Evolutionary conservation across 2,329 filamentous ascomycete genomes (phyloP), one percentile per base, ranked within the genome.

Genomic region (Xylariaceae sp.): DNA sequence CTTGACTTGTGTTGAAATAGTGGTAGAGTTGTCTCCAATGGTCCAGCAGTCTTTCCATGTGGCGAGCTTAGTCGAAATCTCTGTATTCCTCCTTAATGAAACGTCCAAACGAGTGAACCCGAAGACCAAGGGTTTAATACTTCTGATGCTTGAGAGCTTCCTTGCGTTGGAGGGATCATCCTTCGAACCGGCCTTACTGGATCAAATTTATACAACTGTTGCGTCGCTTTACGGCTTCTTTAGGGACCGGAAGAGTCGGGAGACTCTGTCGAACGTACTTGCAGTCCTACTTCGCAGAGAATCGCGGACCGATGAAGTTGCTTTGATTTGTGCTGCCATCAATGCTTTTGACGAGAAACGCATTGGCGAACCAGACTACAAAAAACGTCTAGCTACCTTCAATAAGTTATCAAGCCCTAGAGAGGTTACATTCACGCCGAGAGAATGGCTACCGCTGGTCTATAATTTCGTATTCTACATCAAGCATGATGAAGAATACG

Each of bases 391-490:
- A 6, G 72, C 77, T 42, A 90, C 90, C 3, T 97, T 94, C 70
- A 84, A 78, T 50, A 66, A 71, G 7, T 85, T 97, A 54, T 87
- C 86, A 33, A 78, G 81, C 38, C 71, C 80, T 2, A 72, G 79
- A n/a, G 82, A 81, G 35, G 65, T 65, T 1, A 69, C 74, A 0
- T 82, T 91, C 53, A 85, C 80, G 0, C 71, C 83, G 1, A 79
- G 80, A 50, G 88, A 96, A 67, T 99, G 94, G 92, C 79, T 85
- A 45, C 91, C 94, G 6, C 70, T 99, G 17, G 71, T 97, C 11
- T 87, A 91, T 70, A 99, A 97, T 63, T 81, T 95, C 73, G 76
- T 96, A 2, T 97, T 86, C 69, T 94, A 87, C 63, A 85, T 96
- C 56, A 85, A 84, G 57, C 83, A 92, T 56, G 86, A 90, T 48